These are phyloP conservation scores for Pilasporangium apinafurcum DNA, from an alignment of 352 stramenopile species.

Conservation along the genomic window DNA sequence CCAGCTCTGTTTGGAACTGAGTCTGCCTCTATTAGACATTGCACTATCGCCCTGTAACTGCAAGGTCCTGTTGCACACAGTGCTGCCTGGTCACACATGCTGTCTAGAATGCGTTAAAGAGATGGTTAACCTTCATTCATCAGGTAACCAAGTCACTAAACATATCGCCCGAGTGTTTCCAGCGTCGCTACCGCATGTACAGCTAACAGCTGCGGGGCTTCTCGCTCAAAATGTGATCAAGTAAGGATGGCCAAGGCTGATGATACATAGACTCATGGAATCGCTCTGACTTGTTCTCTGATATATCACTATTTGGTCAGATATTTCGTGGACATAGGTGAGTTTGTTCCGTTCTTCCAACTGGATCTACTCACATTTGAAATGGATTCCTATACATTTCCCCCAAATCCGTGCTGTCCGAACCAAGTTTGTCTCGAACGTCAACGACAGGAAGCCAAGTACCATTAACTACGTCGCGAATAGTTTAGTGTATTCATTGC, in stretches of 20 bases:
- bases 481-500: not conserved
- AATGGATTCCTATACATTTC: constrained; percentile 28
- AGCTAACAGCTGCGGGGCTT: constrained; percentile 22
- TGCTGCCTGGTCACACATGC: constrained; percentile 32
- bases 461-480: too few relatives aligned
- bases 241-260: constrained; percentile 14
- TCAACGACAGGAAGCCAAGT: constrained; percentile 17
- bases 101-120: constrained; percentile 24
- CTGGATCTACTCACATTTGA: constrained; percentile 28
- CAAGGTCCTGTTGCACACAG: constrained; percentile 13
- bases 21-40: constrained; percentile 27
- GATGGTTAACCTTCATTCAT: too few relatives aligned
- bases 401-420: constrained; percentile 13
- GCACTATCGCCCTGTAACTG: constrained; percentile 16
- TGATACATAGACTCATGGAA: not conserved
- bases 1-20: constrained; percentile 33
- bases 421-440: constrained; percentile 19
- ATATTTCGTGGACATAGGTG: constrained; percentile 23
- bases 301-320: constrained; percentile 6
- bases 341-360: constrained; percentile 33
- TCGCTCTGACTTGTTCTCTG: constrained; percentile 3
- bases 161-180: constrained; percentile 29
- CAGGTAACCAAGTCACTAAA: constrained; percentile 20
- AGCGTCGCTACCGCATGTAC: constrained; percentile 24
- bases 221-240: constrained; percentile 25